Evolutionary conservation across 2,329 filamentous ascomycete genomes (phyloP), one percentile per base, ranked within the genome.

Genomic region (Apiospora phragmitis): DNA sequence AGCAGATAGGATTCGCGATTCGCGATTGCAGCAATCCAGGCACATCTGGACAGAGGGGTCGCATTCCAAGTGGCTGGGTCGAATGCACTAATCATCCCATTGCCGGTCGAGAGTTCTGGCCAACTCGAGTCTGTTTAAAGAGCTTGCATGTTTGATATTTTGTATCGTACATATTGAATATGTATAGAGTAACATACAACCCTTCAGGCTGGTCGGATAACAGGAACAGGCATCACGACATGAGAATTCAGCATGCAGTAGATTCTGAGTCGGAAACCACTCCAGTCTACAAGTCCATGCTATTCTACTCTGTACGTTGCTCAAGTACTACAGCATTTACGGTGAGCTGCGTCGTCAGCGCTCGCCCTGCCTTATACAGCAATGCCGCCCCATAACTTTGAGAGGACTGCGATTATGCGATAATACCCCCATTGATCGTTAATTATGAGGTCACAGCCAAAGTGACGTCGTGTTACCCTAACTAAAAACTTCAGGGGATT

Each of bases 31-130:
- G 51, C 51, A 59, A 59, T 59, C 51, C 51, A 62, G 55, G 55
- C 29, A 6, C 32, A 38, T 62, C 32, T 4, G 9, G 24, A 38
- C 35, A 62, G 32, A 62, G 55, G 55, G 55, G n/a, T 35, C 32
- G 21, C 32, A 62, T 38, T 38, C 55, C 55, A 62, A 62, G 18
- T 62, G 55, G 55, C 55, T 62, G 55, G 55, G 55, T n/a, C 55
- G 8, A 38, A 62, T 21, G 55, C 51, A 59, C 51, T 21, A n/a
- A 59, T 7, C 9, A n/a, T 59, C 51, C 49, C 49, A 29, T 32
- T 32, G 49, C 49, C 49, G 26, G 49, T 26, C 49, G 49, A 32
- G 49, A 55, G 49, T 55, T 32, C 49, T 55, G 49, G 49, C 49
- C 49, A 59, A 29, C 51, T 35, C 51, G 51, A 59, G 51, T 59